These are phyloP conservation scores for Coemansia sp. DNA, from an alignment of 192 early-diverging fungal species.

Conservation along the genomic window DNA sequence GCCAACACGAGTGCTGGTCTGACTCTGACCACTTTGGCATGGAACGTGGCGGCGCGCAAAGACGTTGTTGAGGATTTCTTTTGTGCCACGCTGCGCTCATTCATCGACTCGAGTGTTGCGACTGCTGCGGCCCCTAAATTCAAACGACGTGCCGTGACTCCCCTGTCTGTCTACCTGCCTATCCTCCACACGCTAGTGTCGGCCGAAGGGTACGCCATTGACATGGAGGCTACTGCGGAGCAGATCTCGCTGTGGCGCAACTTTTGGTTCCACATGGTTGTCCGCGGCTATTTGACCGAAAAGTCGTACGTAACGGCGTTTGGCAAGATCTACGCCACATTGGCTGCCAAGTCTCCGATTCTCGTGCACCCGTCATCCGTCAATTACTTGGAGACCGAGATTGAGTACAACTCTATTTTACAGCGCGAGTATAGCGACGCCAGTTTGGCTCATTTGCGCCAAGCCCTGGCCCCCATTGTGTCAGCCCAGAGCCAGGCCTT, in stretches of 20 bases:
- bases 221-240: conserved; percentile 63
- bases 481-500: conserved; percentile 61
- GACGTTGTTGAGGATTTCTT: conserved; percentile 40
- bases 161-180: conserved; percentile 61
- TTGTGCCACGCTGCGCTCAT: conserved; percentile 31
- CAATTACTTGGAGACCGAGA: conserved; percentile 85
- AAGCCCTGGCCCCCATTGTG: conserved; percentile 51
- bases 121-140: conserved; percentile 16
- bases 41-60: conserved; percentile 18
- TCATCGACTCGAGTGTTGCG: conserved; percentile 46
- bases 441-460: conserved; percentile 55
- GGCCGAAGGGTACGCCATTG: conserved; percentile 63
- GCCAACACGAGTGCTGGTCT: conserved; percentile 29
- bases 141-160: conserved; percentile 21
- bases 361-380: conserved; percentile 72
- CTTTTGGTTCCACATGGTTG: conserved; percentile 88
- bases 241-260: conserved; percentile 78
- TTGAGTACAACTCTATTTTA: conserved; percentile 86
- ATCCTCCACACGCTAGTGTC: conserved; percentile 65
- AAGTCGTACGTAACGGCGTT: conserved; percentile 79
- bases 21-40: conserved; percentile 30
- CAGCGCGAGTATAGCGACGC: conserved; percentile 55
- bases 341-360: conserved; percentile 86
- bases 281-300: conserved; percentile 76
- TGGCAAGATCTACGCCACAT: conserved; percentile 64